Evolutionary conservation across 352 stramenopile species (phyloP).

Genomic region (Pythium myriotylum): DNA sequence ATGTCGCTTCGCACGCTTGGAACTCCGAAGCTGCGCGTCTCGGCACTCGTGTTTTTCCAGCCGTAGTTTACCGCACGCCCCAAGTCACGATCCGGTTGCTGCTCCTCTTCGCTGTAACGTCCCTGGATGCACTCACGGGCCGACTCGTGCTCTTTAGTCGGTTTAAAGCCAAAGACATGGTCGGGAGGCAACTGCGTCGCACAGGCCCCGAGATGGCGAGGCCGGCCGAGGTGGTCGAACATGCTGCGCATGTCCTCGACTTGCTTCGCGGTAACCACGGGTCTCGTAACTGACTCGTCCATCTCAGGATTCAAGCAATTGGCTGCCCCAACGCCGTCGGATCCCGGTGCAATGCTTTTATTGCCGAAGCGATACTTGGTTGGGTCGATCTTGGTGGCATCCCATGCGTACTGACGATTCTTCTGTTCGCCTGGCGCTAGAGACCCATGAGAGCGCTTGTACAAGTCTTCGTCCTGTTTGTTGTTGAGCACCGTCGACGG

Average conservation of each 20-base stretch:
- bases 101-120: constrained; percentile 76
- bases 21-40: constrained; percentile 73
- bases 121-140: constrained; percentile 84
- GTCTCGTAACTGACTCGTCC: constrained; percentile 48
- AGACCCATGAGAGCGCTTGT: constrained; percentile 78
- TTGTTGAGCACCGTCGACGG: constrained; percentile 61
- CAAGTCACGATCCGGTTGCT: constrained; percentile 83
- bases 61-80: constrained; percentile 81
- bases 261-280: constrained; percentile 57
- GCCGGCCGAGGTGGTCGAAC: constrained; percentile 73
- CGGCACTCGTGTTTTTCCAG: constrained; percentile 78
- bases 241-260: constrained; percentile 78
- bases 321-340: constrained; percentile 54
- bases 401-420: constrained; percentile 84
- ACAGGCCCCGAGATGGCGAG: constrained; percentile 57
- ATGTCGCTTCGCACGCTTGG: constrained; percentile 90
- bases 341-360: constrained; percentile 40
- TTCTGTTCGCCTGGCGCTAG: constrained; percentile 86
- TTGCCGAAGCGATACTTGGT: constrained; percentile 72
- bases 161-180: constrained; percentile 68
- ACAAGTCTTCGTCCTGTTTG: constrained; percentile 61
- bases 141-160: constrained; percentile 49
- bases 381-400: constrained; percentile 65
- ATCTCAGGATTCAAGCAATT: constrained; percentile 72
- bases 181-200: constrained; percentile 39